phyloP scores from a whole-genome alignment of 352 stramenopile genomes.

The Globisporangium heterothallicum region DNA sequence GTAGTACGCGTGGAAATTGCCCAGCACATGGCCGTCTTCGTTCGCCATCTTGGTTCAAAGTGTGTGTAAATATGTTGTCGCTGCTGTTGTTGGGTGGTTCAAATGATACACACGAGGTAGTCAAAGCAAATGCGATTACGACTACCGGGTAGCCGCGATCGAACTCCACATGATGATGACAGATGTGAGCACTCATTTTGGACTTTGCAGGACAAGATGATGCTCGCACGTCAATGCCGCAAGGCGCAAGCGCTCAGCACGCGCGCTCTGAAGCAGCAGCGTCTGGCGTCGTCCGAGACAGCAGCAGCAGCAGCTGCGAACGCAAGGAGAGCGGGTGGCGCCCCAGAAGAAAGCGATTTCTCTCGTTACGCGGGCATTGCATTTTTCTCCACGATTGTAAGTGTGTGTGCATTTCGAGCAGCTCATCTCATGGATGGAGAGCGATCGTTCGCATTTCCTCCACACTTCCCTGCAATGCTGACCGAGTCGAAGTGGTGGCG shows the following conservation, averaged over 20 bases:
- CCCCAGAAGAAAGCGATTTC: conserved; percentile 51
- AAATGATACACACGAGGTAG: not conserved
- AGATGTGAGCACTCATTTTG: not conserved
- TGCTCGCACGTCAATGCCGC: conserved; percentile 14
- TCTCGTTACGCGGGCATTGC: conserved; percentile 77
- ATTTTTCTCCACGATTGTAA: conserved; percentile 80
- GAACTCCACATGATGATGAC: not conserved
- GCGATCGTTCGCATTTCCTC: too few relatives aligned
- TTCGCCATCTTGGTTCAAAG: conserved; percentile 23
- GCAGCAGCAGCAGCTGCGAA: not conserved
- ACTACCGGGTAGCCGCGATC: not conserved
- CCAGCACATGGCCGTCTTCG: conserved; percentile 64
- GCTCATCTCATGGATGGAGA: not conserved
- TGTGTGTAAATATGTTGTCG: not conserved
- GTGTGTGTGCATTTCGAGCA: conserved; percentile 20
- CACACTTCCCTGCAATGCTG: too few relatives aligned
- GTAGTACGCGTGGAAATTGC: conserved; percentile 85
- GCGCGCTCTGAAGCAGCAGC: conserved; percentile 3
- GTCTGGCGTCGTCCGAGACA: conserved; percentile 2
- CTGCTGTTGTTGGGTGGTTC: not conserved
- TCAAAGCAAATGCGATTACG: not conserved
- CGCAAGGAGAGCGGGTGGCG: conserved; percentile 1
- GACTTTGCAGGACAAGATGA: conserved; percentile 1
- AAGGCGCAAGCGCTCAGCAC: conserved; percentile 8
- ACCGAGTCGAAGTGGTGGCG: too few relatives aligned